phyloP scores from a whole-genome alignment of 2,329 filamentous ascomycete genomes.

The Aureobasidium subglaciale region DNA sequence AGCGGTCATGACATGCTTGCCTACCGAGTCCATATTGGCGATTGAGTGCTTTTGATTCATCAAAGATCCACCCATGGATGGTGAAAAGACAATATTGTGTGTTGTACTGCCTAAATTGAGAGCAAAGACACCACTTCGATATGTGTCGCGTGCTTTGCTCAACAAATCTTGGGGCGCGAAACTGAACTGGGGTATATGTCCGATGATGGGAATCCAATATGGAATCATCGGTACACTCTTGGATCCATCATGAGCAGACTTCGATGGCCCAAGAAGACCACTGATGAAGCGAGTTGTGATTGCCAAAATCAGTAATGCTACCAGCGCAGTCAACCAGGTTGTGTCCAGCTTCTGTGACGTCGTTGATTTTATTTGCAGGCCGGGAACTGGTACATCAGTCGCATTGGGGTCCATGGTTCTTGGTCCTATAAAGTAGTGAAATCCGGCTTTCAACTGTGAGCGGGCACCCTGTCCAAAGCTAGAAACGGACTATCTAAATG shows the following conservation, averaged over 20 bases:
- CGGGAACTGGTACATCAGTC: not conserved
- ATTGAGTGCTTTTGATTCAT: constrained; percentile 31
- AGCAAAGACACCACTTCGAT: constrained; percentile 38
- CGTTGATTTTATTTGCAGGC: not conserved
- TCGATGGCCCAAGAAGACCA: constrained; percentile 11
- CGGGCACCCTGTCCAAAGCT: not conserved
- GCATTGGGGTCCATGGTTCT: not conserved
- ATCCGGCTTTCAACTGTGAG: not conserved
- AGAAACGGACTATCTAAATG: not conserved
- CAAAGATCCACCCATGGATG: constrained; percentile 38
- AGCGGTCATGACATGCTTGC: constrained; percentile 23
- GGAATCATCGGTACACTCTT: constrained; percentile 42
- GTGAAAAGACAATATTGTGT: constrained; percentile 45
- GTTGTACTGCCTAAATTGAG: constrained; percentile 44
- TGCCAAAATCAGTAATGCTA: not conserved
- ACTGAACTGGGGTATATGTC: constrained; percentile 47
- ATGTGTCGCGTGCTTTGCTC: constrained; percentile 32
- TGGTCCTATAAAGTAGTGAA: too few relatives aligned
- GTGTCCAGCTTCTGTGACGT: not conserved
- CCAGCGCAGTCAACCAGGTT: not conserved
- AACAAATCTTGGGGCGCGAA: constrained; percentile 41
- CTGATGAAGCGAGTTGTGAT: constrained; percentile 17
- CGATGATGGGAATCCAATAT: constrained; percentile 55
- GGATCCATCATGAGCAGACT: constrained; percentile 20
- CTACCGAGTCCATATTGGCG: constrained; percentile 24